Conservation (phyloP, 1,284 basidiomycete species). For the Cryptococcus jaspeensis region DNA sequence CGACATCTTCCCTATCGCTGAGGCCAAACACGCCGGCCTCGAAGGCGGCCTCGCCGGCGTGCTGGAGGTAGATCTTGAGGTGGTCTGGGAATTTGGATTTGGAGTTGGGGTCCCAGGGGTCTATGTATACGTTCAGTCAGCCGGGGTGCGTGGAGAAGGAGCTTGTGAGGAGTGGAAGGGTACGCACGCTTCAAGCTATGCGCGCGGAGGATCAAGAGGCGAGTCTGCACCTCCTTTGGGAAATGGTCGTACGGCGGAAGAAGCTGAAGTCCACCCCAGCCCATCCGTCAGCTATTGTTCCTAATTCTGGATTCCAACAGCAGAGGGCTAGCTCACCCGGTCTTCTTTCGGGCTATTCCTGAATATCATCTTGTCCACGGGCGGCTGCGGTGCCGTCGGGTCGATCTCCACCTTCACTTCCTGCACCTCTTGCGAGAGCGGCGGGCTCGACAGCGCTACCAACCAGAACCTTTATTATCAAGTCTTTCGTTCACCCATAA, state of each 20-base stretch:
- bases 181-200: constrained; percentile 29
- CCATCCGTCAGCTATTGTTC: background rate
- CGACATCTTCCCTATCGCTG: constrained; percentile 23
- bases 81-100: constrained; percentile 85
- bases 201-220: constrained; percentile 22
- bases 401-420: constrained; percentile 1
- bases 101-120: constrained; percentile 40
- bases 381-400: background rate
- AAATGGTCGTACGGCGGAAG: constrained; percentile 37
- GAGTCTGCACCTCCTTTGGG: constrained; percentile 16
- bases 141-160: background rate
- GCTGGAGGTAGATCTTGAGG: constrained; percentile 70
- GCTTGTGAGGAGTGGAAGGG: background rate
- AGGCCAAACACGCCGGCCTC: constrained; percentile 56
- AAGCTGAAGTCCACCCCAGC: constrained; percentile 14
- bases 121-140: constrained; percentile 12
- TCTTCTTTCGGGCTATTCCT: constrained; percentile 22
- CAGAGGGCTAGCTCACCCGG: background rate
- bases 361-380: constrained; percentile 30
- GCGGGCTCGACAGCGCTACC: constrained; percentile 20
- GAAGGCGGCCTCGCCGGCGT: constrained; percentile 75
- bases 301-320: background rate
- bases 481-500: no score
- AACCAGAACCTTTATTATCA: constrained; percentile 2
- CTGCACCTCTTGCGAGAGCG: constrained; percentile 49